phyloP scores from a whole-genome alignment of 2,329 filamentous ascomycete species.

The Leptoxyphium fumago region DNA sequence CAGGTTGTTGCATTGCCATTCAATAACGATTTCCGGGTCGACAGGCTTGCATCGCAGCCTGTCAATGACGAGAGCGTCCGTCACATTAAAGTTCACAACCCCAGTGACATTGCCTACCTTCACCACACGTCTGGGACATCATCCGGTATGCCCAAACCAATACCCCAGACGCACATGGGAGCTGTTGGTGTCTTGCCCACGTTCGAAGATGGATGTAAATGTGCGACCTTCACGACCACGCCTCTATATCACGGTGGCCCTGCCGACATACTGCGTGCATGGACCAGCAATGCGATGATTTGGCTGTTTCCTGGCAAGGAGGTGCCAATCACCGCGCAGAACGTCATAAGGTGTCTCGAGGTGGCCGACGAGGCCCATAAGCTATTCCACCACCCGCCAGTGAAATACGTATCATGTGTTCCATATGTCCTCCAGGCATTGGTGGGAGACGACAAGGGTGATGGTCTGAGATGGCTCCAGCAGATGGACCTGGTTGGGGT shows the following conservation, averaged over 20 bases:
- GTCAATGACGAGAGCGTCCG: neutral
- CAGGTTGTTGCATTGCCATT: slow-evolving; percentile 6
- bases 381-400: slow-evolving; percentile 11
- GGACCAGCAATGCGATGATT: slow-evolving; percentile 44
- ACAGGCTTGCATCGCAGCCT: neutral
- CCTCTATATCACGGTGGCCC: slow-evolving; percentile 52
- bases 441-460: slow-evolving; percentile 26
- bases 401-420: slow-evolving; percentile 48
- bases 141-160: slow-evolving; percentile 47
- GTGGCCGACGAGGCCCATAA: slow-evolving; percentile 16
- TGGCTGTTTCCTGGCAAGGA: slow-evolving; percentile 47
- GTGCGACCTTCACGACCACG: slow-evolving; percentile 48
- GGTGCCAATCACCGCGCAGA: slow-evolving; percentile 41
- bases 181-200: slow-evolving; percentile 41
- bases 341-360: slow-evolving; percentile 35
- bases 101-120: slow-evolving; percentile 38
- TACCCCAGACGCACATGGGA: slow-evolving; percentile 42
- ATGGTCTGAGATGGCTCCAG: slow-evolving; percentile 25
- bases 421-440: slow-evolving; percentile 44
- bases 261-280: slow-evolving; percentile 46
- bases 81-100: slow-evolving; percentile 5
- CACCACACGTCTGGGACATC: slow-evolving; percentile 53
- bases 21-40: neutral
- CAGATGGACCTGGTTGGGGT: slow-evolving; percentile 48
- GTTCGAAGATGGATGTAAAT: slow-evolving; percentile 22